A percentile compares a stretch with the other conserved stretches of the same genome.
Evolutionary conservation across 148 eudicot species (phyloP).

Genomic region (Amaranthus cruentus): DNA sequence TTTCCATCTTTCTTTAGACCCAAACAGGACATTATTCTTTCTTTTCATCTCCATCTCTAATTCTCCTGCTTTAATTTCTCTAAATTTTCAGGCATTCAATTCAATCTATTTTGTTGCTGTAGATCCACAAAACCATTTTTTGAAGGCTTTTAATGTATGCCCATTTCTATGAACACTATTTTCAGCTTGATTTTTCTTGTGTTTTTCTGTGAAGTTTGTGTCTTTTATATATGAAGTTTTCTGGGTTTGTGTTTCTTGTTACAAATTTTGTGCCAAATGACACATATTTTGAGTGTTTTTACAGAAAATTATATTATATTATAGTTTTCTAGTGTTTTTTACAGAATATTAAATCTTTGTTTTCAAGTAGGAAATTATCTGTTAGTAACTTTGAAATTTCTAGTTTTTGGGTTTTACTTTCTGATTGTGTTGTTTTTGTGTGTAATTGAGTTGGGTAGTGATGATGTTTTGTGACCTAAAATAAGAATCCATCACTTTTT

Average conservation of each 20-base stretch:
- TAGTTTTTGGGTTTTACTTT: neutral
- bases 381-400: no score
- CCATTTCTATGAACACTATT: constrained; percentile 8
- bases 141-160: constrained; percentile 23
- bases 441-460: constrained; percentile 8
- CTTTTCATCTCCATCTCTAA: neutral
- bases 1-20: constrained; percentile 12
- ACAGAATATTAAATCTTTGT: no score
- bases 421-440: neutral
- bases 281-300: no score
- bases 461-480: constrained; percentile 18
- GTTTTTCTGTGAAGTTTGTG: neutral
- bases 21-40: neutral
- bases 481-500: constrained; percentile 28
- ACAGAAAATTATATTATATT: no score
- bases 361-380: no score
- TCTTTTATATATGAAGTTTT: neutral
- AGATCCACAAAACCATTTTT: constrained; percentile 15
- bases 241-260: constrained; percentile 3
- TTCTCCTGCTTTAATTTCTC: neutral
- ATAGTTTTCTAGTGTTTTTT: no score
- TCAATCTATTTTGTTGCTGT: neutral
- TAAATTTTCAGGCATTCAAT: neutral
- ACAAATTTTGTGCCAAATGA: neutral
- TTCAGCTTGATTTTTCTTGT: neutral